These are phyloP conservation scores for Mycena rosella DNA, from an alignment of 768 basidiomycete genomes.

Conservation along the genomic window DNA sequence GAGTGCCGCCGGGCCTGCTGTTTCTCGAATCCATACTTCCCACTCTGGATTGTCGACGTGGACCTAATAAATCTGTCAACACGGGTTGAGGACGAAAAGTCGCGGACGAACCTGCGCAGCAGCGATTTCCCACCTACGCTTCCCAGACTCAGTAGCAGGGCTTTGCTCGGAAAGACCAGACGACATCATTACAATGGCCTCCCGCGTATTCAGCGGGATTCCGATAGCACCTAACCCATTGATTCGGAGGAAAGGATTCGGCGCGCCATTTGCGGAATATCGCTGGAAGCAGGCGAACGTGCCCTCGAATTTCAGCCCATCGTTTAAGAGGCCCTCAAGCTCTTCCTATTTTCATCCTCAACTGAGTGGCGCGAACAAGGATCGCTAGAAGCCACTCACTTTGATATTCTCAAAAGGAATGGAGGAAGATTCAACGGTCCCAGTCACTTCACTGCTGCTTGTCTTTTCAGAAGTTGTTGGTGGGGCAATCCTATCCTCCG, in stretches of 20 bases:
- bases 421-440: background rate
- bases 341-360: background rate
- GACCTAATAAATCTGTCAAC: background rate
- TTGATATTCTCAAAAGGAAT: background rate
- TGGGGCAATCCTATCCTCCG: no score
- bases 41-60: conserved; percentile 8
- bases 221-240: conserved; percentile 1
- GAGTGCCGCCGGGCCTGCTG: background rate
- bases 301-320: conserved; percentile 3
- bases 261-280: background rate
- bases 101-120: background rate
- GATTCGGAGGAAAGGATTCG: conserved; percentile 5
- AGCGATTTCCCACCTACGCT: background rate
- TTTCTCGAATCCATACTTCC: conserved; percentile 2
- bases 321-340: background rate
- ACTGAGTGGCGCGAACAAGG: background rate
- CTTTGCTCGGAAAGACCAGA: background rate
- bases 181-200: background rate
- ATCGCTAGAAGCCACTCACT: background rate
- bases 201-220: background rate
- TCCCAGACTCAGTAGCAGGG: no score
- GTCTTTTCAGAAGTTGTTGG: no score
- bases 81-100: background rate
- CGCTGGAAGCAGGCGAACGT: conserved; percentile 1
- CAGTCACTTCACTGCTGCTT: no score